Base-by-base conservation (phyloP, 139 green algal species). In the Chlorella sorokiniana region DNA sequence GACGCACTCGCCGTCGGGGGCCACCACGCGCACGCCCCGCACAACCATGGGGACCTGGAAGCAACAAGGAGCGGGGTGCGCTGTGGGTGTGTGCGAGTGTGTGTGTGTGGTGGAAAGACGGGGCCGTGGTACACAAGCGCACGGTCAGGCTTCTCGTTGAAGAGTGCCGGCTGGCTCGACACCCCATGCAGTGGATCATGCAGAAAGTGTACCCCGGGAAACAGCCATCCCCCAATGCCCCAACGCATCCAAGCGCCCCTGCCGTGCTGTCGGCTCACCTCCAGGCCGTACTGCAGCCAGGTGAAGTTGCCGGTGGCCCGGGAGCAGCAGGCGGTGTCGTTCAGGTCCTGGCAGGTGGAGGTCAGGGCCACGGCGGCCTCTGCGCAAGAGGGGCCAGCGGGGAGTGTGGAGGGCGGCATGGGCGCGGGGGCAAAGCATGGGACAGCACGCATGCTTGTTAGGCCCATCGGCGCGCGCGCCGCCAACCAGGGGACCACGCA, bases 261-360 rank as follows among this genome's bases (percentile, higher is more conserved):
- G n/a, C n/a, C n/a, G n/a, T n/a, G n/a, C n/a, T 25, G 16, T 25
- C 48, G 9, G 61, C 62, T 69, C 62, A 69, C 62, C 31, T 48
- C 71, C 48, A 78, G 45, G 48, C 71, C 71, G 52, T 67, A 78
- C 71, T 78, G 71, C 1, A 64, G 41, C 16, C 35, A 45, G 1
- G 71, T 45, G 31, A 77, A 63, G 45, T 35, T 48, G 70, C 31
- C 33, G 0, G 44, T 0, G 4, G 70, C 68, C 41, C 56, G 9
- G 40, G 68, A 52, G 68, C 71, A 78, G 71, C 71, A 78, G 71
- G 35, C 71, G 0, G 35, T 51, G 33, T 25, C 20, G 35, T 78
- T 65, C 6, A 78, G 33, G 33, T 64, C 71, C 4, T 48, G 25
- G 71, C 71, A 78, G 31, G 71, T 78, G 20, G 48, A 67, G 71